A percentile compares a stretch with the other conserved stretches of the same genome.
phyloP scores from a whole-genome alignment of 345 rosid species.

The Garcia nutans region DNA sequence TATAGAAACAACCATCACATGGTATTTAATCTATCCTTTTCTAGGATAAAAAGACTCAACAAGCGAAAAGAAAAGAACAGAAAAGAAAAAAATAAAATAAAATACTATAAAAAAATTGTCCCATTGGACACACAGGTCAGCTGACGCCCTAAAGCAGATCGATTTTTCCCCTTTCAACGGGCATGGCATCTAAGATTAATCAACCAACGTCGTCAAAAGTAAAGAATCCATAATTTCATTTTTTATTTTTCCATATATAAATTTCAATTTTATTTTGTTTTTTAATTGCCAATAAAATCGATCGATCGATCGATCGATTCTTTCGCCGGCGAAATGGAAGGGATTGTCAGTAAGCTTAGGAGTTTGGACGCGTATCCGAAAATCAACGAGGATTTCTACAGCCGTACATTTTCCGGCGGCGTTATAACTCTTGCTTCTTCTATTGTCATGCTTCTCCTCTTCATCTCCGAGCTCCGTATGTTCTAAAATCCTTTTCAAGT shows the following conservation, averaged over 20 bases:
- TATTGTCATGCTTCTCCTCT: slow-evolving; percentile 86
- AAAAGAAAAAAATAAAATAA: neutral
- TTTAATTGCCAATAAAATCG: neutral
- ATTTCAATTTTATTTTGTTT: neutral
- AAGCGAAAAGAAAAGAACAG: neutral
- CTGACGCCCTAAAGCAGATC: neutral
- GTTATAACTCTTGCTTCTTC: slow-evolving; percentile 85
- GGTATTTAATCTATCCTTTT: no score
- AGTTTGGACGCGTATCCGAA: slow-evolving; percentile 94
- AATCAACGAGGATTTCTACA: slow-evolving; percentile 93
- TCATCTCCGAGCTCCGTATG: slow-evolving; percentile 93
- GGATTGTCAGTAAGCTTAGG: slow-evolving; percentile 66
- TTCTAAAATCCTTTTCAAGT: neutral
- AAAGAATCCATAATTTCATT: neutral
- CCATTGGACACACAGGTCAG: neutral
- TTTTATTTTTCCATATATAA: neutral
- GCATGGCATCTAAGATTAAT: neutral
- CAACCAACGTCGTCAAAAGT: no score
- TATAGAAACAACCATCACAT: no score
- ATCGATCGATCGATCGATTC: neutral
- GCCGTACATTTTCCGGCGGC: slow-evolving; percentile 95
- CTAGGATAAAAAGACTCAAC: neutral
- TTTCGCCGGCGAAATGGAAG: slow-evolving; percentile 44
- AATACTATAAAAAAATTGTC: neutral
- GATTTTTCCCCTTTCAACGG: neutral